These are phyloP conservation scores for Suhomyces panamericanus DNA, from an alignment of 1,139 yeast genomes.

Conservation along the genomic window DNA sequence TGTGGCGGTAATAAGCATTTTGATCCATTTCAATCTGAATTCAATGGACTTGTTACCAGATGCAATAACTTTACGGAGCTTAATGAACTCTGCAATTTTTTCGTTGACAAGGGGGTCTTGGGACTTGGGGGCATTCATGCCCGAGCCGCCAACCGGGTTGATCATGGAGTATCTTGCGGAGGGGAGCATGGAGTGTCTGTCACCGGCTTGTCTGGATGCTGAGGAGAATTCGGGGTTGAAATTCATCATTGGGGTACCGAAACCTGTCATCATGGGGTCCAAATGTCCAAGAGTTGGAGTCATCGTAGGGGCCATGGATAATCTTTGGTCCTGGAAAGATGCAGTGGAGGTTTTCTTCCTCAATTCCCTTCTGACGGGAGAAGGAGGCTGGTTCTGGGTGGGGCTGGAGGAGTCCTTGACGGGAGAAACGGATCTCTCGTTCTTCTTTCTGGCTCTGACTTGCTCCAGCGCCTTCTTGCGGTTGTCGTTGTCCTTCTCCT, in stretches of 20 bases:
- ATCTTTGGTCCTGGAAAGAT: slow-evolving; percentile 16
- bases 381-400: slow-evolving; percentile 5
- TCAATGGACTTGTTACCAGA: slow-evolving; percentile 47
- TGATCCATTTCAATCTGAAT: slow-evolving; percentile 46
- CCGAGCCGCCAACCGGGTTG: slow-evolving; percentile 1
- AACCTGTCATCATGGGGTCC: slow-evolving; percentile 15
- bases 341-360: slow-evolving; percentile 11
- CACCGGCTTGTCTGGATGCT: slow-evolving; percentile 2
- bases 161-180: slow-evolving; percentile 13
- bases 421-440: slow-evolving; percentile 10
- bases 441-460: slow-evolving; percentile 7
- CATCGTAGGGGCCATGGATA: slow-evolving; percentile 16
- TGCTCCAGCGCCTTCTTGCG: slow-evolving; percentile 1
- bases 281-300: slow-evolving; percentile 12
- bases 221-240: slow-evolving; percentile 22
- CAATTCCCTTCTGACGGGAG: slow-evolving; percentile 9
- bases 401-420: slow-evolving; percentile 6
- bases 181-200: slow-evolving; percentile 22
- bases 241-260: slow-evolving; percentile 24
- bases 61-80: slow-evolving; percentile 40
- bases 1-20: slow-evolving; percentile 45
- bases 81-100: slow-evolving; percentile 39
- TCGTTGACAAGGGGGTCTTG: slow-evolving; percentile 25
- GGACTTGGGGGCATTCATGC: slow-evolving; percentile 12
- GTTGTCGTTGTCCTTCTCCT: slow-evolving; percentile 5